phyloP scores from a whole-genome alignment of 306 rosid species.

The Ammopiptanthus mongolicus region DNA sequence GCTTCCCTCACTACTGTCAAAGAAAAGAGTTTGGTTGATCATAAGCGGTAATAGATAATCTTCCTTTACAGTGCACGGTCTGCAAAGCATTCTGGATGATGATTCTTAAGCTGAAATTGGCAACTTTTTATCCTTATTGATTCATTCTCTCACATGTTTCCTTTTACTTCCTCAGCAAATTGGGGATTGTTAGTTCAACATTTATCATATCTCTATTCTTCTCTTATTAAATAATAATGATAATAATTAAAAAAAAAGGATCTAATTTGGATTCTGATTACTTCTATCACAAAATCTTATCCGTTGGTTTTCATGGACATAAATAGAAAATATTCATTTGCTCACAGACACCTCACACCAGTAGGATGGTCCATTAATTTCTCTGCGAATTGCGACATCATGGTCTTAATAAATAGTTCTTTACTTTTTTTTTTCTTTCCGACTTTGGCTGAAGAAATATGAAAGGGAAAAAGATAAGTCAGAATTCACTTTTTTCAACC shows the following conservation, averaged over 20 bases:
- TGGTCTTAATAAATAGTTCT: background rate
- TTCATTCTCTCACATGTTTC: background rate
- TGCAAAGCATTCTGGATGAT: background rate
- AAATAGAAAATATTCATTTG: background rate
- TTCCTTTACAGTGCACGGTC: background rate
- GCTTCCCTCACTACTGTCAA: slow-evolving; percentile 20
- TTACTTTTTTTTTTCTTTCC: background rate
- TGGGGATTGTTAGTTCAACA: background rate
- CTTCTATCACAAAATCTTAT: background rate
- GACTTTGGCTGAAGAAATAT: background rate
- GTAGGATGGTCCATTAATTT: background rate
- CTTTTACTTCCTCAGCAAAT: background rate
- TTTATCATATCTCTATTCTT: background rate
- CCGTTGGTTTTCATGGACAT: background rate
- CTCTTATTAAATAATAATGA: background rate
- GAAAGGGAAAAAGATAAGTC: background rate
- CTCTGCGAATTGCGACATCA: background rate
- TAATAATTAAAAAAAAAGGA: background rate
- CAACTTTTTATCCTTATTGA: background rate
- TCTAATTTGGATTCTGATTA: background rate
- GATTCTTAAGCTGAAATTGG: slow-evolving; percentile 8
- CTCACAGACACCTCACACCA: too few species aligned
- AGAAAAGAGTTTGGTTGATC: slow-evolving; percentile 8
- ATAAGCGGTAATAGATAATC: slow-evolving; percentile 7
- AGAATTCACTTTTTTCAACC: background rate